Evolutionary conservation across 305 asterid genomes (phyloP).

Genomic region (Rubia occidens): DNA sequence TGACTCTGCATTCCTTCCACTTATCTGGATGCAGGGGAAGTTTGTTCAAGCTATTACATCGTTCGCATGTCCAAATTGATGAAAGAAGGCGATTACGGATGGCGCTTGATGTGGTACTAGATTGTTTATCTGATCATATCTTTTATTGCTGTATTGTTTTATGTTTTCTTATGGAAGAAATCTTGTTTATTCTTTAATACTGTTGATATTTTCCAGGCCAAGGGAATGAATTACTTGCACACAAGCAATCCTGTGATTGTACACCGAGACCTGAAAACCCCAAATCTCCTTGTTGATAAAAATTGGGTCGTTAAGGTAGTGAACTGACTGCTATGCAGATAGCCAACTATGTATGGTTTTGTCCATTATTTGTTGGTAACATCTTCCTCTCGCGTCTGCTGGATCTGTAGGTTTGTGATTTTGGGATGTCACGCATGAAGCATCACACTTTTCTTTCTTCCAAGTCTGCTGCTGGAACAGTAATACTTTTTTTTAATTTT

Average conservation of each 20-base stretch:
- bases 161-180: background rate
- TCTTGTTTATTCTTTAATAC: conserved; percentile 11
- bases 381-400: conserved; percentile 16
- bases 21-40: conserved; percentile 70
- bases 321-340: conserved; percentile 4
- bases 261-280: conserved; percentile 91
- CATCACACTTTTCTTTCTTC: conserved; percentile 90
- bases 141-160: background rate
- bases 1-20: background rate
- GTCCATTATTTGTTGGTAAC: conserved; percentile 5
- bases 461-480: conserved; percentile 92
- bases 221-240: conserved; percentile 94
- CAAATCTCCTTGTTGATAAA: conserved; percentile 90
- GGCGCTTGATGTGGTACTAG: conserved; percentile 91
- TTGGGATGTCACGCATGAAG: conserved; percentile 93
- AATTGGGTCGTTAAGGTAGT: conserved; percentile 83
- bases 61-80: conserved; percentile 63
- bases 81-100: conserved; percentile 78
- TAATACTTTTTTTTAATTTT: conserved; percentile 21
- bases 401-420: conserved; percentile 72
- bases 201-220: conserved; percentile 49
- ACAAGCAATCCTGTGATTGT: conserved; percentile 81
- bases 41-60: conserved; percentile 77
- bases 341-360: background rate
- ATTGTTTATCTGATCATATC: conserved; percentile 22